Evolutionary conservation across 148 eudicot species (phyloP), one percentile per base, ranked within the genome.

Genomic region (Simmondsia chinensis): DNA sequence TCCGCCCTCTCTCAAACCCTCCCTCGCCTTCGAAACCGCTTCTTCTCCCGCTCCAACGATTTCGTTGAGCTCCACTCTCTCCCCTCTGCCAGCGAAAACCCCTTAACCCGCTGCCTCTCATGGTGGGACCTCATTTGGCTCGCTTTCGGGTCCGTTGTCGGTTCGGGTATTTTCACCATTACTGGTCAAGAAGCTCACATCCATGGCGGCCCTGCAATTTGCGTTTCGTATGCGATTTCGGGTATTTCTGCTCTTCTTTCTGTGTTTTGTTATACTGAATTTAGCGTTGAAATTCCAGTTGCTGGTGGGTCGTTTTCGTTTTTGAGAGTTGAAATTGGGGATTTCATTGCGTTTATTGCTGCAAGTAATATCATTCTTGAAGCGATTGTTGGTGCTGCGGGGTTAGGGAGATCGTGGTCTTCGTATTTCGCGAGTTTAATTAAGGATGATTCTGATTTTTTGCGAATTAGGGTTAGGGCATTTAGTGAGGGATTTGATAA

Each of bases 241-340:
- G 97, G 97, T 25, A 10, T 86, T 19, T 91, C 97, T 11, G 94
- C 97, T 0, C 42, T 91, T 17, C 66, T 85, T n/a, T 91, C 95
- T 2, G 97, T 82, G 12, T 73, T 91, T 46, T 85, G 94, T 33
- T 91, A 85, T 63, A 71, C 97, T 4, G 95, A 91, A 20, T 91
- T 91, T 52, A 54, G 80, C 6, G 97, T 85, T 5, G 95, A 91
- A 33, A 59, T 91, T 7, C 97, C 97, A 1, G 76, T 74, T 26
- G 97, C 97, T 26, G 95, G 95, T 1, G 95, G 95, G 0, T 91
- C 97, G 7, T 91, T 91, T 52, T 82, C 97, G 1, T 91, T 62
- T 50, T 73, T 91, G 11, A 60, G 97, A 4, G 58, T 91, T 9
- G 97, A 91, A 14, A 40, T 85, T 29, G 95, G 97, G 13, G 97